phyloP scores from a whole-genome alignment of 129 eudicot species.

The Flaveria trinervia region DNA sequence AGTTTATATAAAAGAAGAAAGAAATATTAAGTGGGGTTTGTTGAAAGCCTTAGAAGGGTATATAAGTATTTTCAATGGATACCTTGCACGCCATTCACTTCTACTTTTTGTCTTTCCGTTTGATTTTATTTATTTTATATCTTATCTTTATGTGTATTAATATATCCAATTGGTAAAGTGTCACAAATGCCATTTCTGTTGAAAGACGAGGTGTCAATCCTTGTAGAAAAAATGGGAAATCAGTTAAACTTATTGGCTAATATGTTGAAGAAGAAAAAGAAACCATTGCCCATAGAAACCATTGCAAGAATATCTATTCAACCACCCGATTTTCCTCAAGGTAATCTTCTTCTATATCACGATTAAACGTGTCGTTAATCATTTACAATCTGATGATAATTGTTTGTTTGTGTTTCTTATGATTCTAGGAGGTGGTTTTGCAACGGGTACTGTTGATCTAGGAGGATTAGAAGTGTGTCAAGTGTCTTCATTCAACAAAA shows the following conservation, averaged over 20 bases:
- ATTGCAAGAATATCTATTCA: slow-evolving; percentile 7
- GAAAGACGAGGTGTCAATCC: slow-evolving; percentile 15
- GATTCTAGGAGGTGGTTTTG: slow-evolving; percentile 64
- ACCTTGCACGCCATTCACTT: slow-evolving; percentile 58
- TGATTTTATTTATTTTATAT: neutral
- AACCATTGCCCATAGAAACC: slow-evolving; percentile 20
- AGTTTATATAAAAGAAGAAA: neutral
- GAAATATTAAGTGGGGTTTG: slow-evolving; percentile 25
- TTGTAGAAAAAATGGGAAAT: slow-evolving; percentile 28
- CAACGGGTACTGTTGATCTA: slow-evolving; percentile 68
- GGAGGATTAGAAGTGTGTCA: slow-evolving; percentile 74
- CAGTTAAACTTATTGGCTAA: slow-evolving; percentile 14
- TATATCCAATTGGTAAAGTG: neutral
- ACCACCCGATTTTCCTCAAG: slow-evolving; percentile 18
- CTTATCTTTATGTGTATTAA: neutral
- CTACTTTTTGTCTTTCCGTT: slow-evolving; percentile 12
- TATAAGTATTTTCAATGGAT: slow-evolving; percentile 34
- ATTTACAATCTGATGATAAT: too few relatives aligned
- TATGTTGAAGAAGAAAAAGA: slow-evolving; percentile 24
- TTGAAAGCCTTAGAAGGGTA: slow-evolving; percentile 31
- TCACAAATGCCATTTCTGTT: slow-evolving; percentile 28
- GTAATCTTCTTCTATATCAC: slow-evolving; percentile 16
- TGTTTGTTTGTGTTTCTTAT: neutral
- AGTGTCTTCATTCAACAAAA: slow-evolving; percentile 50
- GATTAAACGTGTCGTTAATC: neutral